phyloP scores from a whole-genome alignment of 768 basidiomycete species.

The Suillus bovinus region DNA sequence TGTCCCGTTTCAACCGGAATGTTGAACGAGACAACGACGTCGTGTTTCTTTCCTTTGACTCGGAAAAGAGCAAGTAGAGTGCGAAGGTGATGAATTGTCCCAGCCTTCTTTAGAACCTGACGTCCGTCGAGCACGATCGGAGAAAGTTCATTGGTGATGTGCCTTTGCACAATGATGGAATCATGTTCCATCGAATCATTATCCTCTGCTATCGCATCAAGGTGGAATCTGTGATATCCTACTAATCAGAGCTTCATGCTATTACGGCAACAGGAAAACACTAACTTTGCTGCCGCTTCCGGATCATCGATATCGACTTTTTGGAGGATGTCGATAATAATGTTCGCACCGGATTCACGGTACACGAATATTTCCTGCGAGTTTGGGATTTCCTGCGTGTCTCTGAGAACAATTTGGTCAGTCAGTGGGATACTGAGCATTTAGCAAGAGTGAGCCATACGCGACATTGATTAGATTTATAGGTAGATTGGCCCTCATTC shows the following conservation, averaged over 20 bases:
- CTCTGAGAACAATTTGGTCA: conserved; percentile 35
- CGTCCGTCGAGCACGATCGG: conserved; percentile 65
- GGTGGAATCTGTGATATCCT: conserved; percentile 74
- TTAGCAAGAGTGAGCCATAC: conserved; percentile 40
- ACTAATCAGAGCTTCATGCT: neutral
- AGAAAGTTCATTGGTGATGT: conserved; percentile 49
- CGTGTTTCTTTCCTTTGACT: conserved; percentile 65
- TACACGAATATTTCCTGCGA: conserved; percentile 93
- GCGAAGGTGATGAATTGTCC: conserved; percentile 31
- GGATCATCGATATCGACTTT: conserved; percentile 57
- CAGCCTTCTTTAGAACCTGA: conserved; percentile 80
- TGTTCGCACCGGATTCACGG: conserved; percentile 63
- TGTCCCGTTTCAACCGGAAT: conserved; percentile 58
- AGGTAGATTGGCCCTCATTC: conserved; percentile 59
- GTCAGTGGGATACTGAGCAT: neutral
- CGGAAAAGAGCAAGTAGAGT: conserved; percentile 78
- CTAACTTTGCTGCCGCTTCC: conserved; percentile 66
- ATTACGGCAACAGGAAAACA: neutral
- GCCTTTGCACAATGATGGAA: conserved; percentile 13
- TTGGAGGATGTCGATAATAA: conserved; percentile 84
- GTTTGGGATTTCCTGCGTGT: conserved; percentile 85
- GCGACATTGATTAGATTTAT: conserved; percentile 74
- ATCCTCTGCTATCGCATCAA: conserved; percentile 87
- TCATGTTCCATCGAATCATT: conserved; percentile 58
- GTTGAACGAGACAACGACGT: conserved; percentile 86